phyloP scores from a whole-genome alignment of 1,284 basidiomycete genomes.

The Chiua sp. region DNA sequence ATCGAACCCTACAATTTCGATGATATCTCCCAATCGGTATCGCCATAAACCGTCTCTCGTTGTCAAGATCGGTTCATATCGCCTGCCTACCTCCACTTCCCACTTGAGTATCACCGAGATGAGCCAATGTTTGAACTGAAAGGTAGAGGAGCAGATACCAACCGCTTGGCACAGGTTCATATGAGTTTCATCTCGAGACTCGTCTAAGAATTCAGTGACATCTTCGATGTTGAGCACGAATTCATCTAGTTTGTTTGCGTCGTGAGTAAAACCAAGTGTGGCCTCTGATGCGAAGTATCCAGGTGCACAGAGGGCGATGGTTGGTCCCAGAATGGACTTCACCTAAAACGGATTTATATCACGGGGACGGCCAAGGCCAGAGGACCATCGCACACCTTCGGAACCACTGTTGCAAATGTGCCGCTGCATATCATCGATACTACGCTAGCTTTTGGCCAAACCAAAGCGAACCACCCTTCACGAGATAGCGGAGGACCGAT shows the following conservation, averaged over 20 bases:
- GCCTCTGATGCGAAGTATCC: conserved; percentile 17
- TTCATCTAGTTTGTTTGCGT: conserved; percentile 2
- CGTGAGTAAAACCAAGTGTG: not conserved
- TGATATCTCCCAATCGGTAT: conserved; percentile 26
- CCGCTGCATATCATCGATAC: no score
- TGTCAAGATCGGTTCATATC: conserved; percentile 25
- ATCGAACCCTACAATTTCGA: conserved; percentile 22
- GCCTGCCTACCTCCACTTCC: conserved; percentile 24
- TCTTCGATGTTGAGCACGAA: conserved; percentile 7
- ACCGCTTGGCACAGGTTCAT: conserved; percentile 23
- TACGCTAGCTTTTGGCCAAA: no score
- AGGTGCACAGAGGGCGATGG: conserved; percentile 1
- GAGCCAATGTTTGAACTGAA: not conserved
- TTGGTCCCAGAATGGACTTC: conserved; percentile 18
- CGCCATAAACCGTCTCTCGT: conserved; percentile 33
- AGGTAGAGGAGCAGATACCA: not conserved
- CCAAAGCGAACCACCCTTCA: no score
- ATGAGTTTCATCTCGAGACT: conserved; percentile 6
- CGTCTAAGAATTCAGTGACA: conserved; percentile 23
- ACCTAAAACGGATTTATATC: conserved; percentile 8
- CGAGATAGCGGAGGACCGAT: no score
- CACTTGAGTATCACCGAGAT: conserved; percentile 15
- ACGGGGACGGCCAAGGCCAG: no score
- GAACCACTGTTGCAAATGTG: no score
- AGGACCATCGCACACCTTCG: no score